These are phyloP conservation scores for Metschnikowia amazonensis DNA, from an alignment of 805 yeast species.

Conservation along the genomic window DNA sequence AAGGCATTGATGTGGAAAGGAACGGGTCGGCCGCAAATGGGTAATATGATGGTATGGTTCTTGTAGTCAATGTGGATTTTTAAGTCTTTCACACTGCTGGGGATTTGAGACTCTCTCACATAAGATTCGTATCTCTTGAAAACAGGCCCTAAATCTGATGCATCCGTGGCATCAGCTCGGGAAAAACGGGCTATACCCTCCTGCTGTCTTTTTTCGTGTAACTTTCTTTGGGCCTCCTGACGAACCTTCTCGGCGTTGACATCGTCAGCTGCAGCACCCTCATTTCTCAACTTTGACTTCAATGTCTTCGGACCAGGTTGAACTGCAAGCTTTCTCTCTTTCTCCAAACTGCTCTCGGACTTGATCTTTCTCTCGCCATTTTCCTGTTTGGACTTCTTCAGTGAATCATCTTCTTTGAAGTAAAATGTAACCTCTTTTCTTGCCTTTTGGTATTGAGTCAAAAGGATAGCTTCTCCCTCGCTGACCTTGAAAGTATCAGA, in stretches of 20 bases:
- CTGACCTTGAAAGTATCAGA: conserved; percentile 79
- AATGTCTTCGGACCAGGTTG: conserved; percentile 59
- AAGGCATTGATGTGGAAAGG: conserved; percentile 95
- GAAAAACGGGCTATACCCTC: conserved; percentile 82
- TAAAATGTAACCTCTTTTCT: conserved; percentile 78
- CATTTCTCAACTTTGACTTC: conserved; percentile 76
- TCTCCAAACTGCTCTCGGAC: conserved; percentile 37
- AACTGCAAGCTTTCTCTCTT: conserved; percentile 27
- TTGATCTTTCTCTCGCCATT: conserved; percentile 25
- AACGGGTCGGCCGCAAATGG: conserved; percentile 93
- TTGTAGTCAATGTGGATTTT: conserved; percentile 83
- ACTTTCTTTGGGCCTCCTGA: conserved; percentile 73
- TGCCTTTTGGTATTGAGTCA: conserved; percentile 71
- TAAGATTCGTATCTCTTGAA: conserved; percentile 93
- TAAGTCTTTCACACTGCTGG: conserved; percentile 75
- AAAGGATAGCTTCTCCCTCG: conserved; percentile 53
- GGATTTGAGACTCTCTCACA: conserved; percentile 89
- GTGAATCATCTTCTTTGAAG: conserved; percentile 69
- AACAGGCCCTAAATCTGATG: conserved; percentile 59
- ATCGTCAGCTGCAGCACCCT: conserved; percentile 65
- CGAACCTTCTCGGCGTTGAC: conserved; percentile 68
- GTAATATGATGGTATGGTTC: conserved; percentile 83
- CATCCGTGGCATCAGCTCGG: conserved; percentile 70
- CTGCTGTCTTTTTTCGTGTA: conserved; percentile 81
- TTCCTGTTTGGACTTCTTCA: conserved; percentile 21